phyloP scores from a whole-genome alignment of 306 rosid genomes.

The Rubus idaeus region DNA sequence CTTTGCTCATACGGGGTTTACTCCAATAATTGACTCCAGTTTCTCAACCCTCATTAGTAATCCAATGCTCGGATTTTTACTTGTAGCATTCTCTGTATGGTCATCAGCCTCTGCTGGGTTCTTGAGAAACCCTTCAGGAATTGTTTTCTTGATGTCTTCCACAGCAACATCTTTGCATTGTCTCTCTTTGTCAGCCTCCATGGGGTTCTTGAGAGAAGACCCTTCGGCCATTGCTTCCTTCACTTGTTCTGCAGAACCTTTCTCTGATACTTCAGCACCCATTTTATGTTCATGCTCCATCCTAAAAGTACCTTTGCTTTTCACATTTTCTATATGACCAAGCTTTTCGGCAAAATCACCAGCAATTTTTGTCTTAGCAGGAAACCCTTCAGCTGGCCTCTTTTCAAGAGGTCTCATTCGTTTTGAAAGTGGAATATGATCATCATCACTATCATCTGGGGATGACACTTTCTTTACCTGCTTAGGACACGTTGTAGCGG shows the following conservation, averaged over 20 bases:
- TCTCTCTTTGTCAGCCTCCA: slow-evolving; percentile 2
- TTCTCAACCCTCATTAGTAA: neutral
- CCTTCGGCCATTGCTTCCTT: slow-evolving; percentile 13
- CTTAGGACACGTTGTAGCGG: neutral
- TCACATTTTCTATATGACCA: neutral
- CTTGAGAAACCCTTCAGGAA: neutral
- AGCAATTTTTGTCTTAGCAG: too few species aligned
- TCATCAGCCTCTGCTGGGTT: neutral
- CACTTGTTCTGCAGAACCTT: neutral
- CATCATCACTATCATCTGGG: neutral
- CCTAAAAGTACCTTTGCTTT: neutral
- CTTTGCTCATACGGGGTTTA: neutral
- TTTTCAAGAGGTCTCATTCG: too few species aligned
- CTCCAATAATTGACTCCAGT: neutral
- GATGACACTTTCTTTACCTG: neutral
- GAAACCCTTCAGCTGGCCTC: too few species aligned
- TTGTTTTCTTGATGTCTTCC: too few species aligned
- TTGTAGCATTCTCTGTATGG: neutral
- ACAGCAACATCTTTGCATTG: too few species aligned
- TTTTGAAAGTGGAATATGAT: too few species aligned
- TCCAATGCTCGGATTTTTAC: slow-evolving; percentile 7
- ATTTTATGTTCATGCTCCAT: neutral
- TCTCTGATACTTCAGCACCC: neutral
- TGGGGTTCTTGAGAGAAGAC: slow-evolving; percentile 8
- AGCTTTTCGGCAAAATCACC: neutral